A percentile compares a stretch with the other conserved stretches of the same genome.
These are phyloP conservation scores for Vitis hybrid DNA, from an alignment of 177 flowering plant genomes.

Conservation along the genomic window DNA sequence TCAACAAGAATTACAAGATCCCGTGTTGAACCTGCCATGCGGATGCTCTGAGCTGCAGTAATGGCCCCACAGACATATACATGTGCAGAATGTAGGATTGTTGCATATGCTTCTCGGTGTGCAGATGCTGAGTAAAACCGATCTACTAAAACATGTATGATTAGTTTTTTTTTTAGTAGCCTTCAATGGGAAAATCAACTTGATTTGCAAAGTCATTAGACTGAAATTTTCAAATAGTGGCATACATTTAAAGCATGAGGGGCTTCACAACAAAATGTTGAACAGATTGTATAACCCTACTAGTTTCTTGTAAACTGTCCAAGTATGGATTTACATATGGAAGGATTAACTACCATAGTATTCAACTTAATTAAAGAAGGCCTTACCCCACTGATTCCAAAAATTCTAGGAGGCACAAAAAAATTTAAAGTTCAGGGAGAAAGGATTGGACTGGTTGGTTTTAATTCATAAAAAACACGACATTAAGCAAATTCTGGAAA, in stretches of 20 bases:
- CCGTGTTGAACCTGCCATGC: conserved; percentile 82
- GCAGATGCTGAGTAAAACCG: conserved; percentile 36
- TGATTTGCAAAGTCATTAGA: neutral
- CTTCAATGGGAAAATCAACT: neutral
- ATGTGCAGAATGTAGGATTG: conserved; percentile 88
- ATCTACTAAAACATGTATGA: conserved; percentile 21
- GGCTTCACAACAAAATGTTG: neutral
- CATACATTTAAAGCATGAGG: neutral
- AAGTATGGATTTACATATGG: neutral
- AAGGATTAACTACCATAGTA: neutral
- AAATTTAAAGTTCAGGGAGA: neutral
- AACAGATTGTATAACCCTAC: neutral
- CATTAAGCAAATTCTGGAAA: neutral
- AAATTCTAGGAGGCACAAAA: neutral
- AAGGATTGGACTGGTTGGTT: neutral
- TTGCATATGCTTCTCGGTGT: conserved; percentile 84
- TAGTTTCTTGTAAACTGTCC: neutral
- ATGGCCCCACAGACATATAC: conserved; percentile 94
- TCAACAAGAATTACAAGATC: conserved; percentile 91
- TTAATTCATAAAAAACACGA: neutral
- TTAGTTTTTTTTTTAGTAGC: neutral
- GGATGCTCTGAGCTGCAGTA: conserved; percentile 90
- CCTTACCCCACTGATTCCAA: neutral
- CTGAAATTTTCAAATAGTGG: neutral
- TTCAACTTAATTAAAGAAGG: neutral